Base-by-base conservation (phyloP, 768 basidiomycete species). In the Pulveroboletus ravenelii region DNA sequence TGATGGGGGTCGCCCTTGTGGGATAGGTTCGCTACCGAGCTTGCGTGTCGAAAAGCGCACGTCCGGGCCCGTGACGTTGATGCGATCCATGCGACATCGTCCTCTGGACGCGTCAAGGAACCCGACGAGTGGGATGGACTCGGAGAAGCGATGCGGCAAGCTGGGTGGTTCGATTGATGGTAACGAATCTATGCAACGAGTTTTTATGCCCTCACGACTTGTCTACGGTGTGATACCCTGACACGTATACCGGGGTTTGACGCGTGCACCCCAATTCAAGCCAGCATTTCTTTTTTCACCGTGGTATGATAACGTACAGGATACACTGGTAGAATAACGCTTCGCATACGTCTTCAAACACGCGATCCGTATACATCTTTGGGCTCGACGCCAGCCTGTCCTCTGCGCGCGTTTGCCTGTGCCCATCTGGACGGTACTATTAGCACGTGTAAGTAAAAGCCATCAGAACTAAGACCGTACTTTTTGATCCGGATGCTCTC, bases 401-500 rank as follows among this genome's bases (percentile, higher is more conserved):
- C 90, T 67, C 87, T 89, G 65, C 84, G 82, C 60, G 85, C 80
- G 72, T 92, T 90, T 49, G 89, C 84, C 60, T 91, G 85, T 5
- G 88, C 90, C 90, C 90, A 93, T 63, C 89, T 91, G 47, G 12
- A 47, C 48, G 17, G 18, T 40, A 32, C 49, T 30, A 47, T 47
- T 23, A 55, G 38, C 10, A 13, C 10, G 36, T 8, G 14, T 7
- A 13, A 55, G 43, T 38, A 36, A 45, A 18, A 18, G 6, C 6
- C 9, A 29, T 54, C 48, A 20, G 3, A 29, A 20, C 5, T 14
- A 17, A 2, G 39, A 73, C 85, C 5, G 54, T 66, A 95, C 85
- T 96, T 93, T 78, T 96, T 97, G 70, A 99, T 93, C 41, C 96
- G 84, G 70, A 99, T 98, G 30, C 91, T 91, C 69, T 96, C 91